Percentiles rank a stretch among this genome's conserved stretches.
Conservation (phyloP, 768 basidiomycete species). For the Hypsizygus marmoreus region DNA sequence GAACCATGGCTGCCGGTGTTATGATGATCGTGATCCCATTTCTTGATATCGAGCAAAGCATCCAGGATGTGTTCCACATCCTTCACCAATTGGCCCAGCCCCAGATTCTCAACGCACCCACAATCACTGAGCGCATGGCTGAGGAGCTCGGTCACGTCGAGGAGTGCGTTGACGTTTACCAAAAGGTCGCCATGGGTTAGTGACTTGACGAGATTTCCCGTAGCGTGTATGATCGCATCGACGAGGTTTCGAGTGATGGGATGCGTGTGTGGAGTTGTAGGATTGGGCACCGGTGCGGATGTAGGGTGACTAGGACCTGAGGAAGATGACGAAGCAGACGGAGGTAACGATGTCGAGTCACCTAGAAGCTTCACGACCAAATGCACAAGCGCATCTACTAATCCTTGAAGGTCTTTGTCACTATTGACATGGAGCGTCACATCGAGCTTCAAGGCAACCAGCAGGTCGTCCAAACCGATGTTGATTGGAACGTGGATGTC, state of each 20-base stretch:
- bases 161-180: slow-evolving; percentile 8
- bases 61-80: slow-evolving; percentile 12
- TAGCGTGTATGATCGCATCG: slow-evolving; percentile 13
- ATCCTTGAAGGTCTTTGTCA: slow-evolving; percentile 7
- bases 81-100: slow-evolving; percentile 10
- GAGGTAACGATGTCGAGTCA: slow-evolving; percentile 15
- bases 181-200: slow-evolving; percentile 8
- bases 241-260: slow-evolving; percentile 11
- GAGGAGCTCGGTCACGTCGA: slow-evolving; percentile 6
- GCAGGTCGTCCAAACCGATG: slow-evolving; percentile 14
- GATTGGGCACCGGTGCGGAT: not conserved
- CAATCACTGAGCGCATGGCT: slow-evolving; percentile 11
- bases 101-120: slow-evolving; percentile 11
- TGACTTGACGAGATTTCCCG: slow-evolving; percentile 15
- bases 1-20: not conserved
- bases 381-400: slow-evolving; percentile 11
- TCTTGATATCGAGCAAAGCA: slow-evolving; percentile 12
- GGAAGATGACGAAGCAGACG: not conserved
- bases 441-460: slow-evolving; percentile 8
- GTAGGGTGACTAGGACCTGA: not conserved
- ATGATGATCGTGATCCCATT: slow-evolving; percentile 12
- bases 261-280: not conserved
- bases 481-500: slow-evolving; percentile 8
- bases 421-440: slow-evolving; percentile 5
- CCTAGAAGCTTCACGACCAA: slow-evolving; percentile 10